Base-by-base conservation (phyloP, 306 rosid genomes). In the Ziziphus jujuba region DNA sequence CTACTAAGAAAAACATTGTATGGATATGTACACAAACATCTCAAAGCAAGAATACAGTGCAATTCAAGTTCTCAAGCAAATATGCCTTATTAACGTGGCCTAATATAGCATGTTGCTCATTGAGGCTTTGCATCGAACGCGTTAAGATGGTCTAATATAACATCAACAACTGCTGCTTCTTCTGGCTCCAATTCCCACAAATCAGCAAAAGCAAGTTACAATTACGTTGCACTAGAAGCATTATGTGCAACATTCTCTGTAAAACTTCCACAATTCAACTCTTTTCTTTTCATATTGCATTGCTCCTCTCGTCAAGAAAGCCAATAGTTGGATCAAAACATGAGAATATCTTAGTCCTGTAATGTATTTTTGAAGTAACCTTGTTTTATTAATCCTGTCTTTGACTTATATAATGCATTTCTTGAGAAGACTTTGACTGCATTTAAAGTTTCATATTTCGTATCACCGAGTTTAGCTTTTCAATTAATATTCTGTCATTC, bases 271-370 rank as follows among this genome's bases (percentile, higher is more conserved):
- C n/a, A n/a, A n/a, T n/a, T n/a, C n/a, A n/a, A n/a, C n/a, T n/a
- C n/a, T n/a, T n/a, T n/a, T n/a, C n/a, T n/a, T n/a, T n/a, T n/a
- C n/a, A n/a, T n/a, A n/a, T 5, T 90, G 99, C 75, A 84, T 90
- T 84, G 87, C 95, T 67, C 86, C 90, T 76, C 91, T 85, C 64
- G 81, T 90, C 62, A 93, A 93, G 97, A 97, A 40, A 55, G n/a
- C 21, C 61, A 31, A 51, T 66, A 5, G 47, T 44, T 33, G 59
- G 25, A 69, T 4, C 11, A 14, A 68, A 47, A 67, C 6, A 9
- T 22, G 35, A 14, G 25, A 23, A 20, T 20, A 31, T 45, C 47
- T 70, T 67, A 16, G n/a, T 70, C 61, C 62, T 48, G 17, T 28
- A 21, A 48, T 53, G 23, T 65, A n/a, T 45, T 40, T 49, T 56